Evolutionary conservation across 2,329 filamentous ascomycete genomes (phyloP), one percentile per base, ranked within the genome.

Genomic region (Stagonosporopsis rhizophila): DNA sequence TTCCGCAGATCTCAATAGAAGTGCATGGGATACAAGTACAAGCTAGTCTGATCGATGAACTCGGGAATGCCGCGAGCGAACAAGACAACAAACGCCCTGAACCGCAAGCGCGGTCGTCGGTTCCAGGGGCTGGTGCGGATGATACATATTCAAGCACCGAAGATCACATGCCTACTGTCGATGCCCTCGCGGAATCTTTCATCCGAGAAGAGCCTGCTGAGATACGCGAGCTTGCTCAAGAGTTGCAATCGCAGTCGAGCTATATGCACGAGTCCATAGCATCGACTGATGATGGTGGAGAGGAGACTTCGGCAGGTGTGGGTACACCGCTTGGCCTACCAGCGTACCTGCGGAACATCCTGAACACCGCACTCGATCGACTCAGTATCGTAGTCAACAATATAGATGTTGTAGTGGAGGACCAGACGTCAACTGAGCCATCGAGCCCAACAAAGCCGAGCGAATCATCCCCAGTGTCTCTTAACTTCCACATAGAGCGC

Each of bases 1-100:
- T 87, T 49, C 93, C 89, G 65, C 88, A 91, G 25, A 96, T 98
- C 71, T 81, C 85, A 27, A 86, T 94, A 67, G 90, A 96, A 70
- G 83, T 94, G 20, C 87, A 94, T 65, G 92, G 92, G 19, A 86
- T 97, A 58, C 85, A 93, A 62, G 83, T 96, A 28, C 84, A 87
- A 57, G 70, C 70, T n/a, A 61, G 59, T 27, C 39, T 75, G 20
- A 47, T 61, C n/a, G 66, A 72, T 30, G 57, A 63, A 34, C 51
- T 39, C 6, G 40, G 53, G 23, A 37, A 64, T 7, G 32, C 40
- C 17, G 39, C 40, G 25, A 42, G 61, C 6, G 49, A 58, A 8
- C 58, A 38, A 12, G 23, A 44, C 4, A 51, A 56, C 20, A 47
- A 50, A 23, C 53, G 47, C 20, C 27, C 38, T 14, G 28, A 53